Percentiles rank a stretch among this genome's conserved stretches.
Conservation (phyloP, 2,329 filamentous ascomycete genomes). For the Alternaria panax region DNA sequence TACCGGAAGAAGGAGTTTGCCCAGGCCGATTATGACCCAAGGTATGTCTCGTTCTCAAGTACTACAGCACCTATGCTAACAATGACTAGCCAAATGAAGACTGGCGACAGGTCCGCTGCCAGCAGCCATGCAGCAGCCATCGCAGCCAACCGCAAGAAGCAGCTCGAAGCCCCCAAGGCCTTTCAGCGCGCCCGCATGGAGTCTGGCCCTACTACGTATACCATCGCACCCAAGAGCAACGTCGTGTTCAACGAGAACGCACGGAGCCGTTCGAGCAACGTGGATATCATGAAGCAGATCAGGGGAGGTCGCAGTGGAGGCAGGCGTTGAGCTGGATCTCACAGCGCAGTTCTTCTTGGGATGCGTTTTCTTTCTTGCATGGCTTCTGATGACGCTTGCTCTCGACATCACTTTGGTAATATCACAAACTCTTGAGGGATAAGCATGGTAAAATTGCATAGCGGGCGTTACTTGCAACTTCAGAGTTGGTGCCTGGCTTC, state of each 20-base stretch:
- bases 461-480: conserved; percentile 15
- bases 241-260: conserved; percentile 45
- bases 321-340: conserved; percentile 22
- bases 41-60: conserved; percentile 43
- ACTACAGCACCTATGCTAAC: conserved; percentile 23
- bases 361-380: neutral
- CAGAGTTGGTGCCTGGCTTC: neutral
- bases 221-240: conserved; percentile 67
- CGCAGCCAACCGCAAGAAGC: conserved; percentile 54
- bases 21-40: conserved; percentile 67
- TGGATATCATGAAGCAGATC: conserved; percentile 44
- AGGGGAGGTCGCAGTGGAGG: conserved; percentile 35
- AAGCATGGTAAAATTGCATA: conserved; percentile 15
- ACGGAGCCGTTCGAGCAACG: conserved; percentile 33
- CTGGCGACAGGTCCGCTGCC: conserved; percentile 22
- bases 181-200: conserved; percentile 67
- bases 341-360: neutral
- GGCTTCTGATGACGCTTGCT: neutral
- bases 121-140: conserved; percentile 45
- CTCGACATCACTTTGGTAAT: neutral
- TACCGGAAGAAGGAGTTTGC: conserved; percentile 85
- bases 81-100: conserved; percentile 21
- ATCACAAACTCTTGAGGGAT: conserved; percentile 1
- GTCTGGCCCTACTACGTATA: conserved; percentile 66
- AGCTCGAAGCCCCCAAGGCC: conserved; percentile 60